Evolutionary conservation across 257 asterid genomes (phyloP).

Genomic region (Paraleonurus japonicus): DNA sequence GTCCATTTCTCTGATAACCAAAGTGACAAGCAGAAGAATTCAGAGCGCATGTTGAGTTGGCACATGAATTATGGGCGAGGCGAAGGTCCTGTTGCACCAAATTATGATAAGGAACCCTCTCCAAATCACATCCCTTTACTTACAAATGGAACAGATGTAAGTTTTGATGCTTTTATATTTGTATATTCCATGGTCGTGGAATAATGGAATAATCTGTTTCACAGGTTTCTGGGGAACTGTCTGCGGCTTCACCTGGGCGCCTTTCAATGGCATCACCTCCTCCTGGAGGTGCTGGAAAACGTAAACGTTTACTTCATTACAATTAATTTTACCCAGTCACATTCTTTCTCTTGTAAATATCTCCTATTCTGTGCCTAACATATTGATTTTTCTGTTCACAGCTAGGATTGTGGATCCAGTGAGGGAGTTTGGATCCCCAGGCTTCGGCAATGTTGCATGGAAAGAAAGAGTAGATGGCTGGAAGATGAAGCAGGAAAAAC

Average conservation of each 20-base stretch:
- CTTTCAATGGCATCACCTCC: slow-evolving; percentile 97
- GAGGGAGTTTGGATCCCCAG: slow-evolving; percentile 89
- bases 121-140: slow-evolving; percentile 90
- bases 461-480: slow-evolving; percentile 99
- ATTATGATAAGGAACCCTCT: slow-evolving; percentile 89
- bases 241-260: slow-evolving; percentile 97
- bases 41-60: slow-evolving; percentile 98
- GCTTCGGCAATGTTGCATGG: slow-evolving; percentile 98
- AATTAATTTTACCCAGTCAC: slow-evolving; percentile 36
- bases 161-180: slow-evolving; percentile 25
- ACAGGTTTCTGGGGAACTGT: slow-evolving; percentile 94
- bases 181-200: neutral
- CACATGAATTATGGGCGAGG: slow-evolving; percentile 74
- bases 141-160: slow-evolving; percentile 94
- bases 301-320: slow-evolving; percentile 43
- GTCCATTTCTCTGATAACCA: slow-evolving; percentile 55
- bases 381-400: slow-evolving; percentile 36
- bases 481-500: slow-evolving; percentile 98
- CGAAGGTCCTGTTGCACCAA: slow-evolving; percentile 67
- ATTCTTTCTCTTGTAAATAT: slow-evolving; percentile 16
- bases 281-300: slow-evolving; percentile 72
- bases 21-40: slow-evolving; percentile 71
- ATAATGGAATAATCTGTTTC: slow-evolving; percentile 21
- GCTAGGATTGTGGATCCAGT: slow-evolving; percentile 95
- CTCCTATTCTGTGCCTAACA: slow-evolving; percentile 20